A percentile compares a stretch with the other conserved stretches of the same genome.
phyloP scores from a whole-genome alignment of 2,329 filamentous ascomycete species.

The Aureobasidium sp. region DNA sequence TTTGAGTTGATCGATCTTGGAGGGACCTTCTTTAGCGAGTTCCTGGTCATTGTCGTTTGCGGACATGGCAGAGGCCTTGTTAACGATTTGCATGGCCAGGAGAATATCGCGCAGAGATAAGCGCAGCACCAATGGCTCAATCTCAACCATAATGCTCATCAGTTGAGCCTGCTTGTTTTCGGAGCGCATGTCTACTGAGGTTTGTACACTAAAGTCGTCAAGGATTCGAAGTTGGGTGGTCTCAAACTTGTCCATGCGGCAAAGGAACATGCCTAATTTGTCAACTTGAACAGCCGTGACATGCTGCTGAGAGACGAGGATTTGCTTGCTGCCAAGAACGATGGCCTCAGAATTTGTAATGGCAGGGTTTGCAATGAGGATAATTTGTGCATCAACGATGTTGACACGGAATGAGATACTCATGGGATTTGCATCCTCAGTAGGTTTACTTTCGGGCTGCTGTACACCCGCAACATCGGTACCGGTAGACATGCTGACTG shows the following conservation, averaged over 20 bases:
- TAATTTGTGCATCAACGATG: conserved; percentile 91
- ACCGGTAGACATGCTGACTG: conserved; percentile 34
- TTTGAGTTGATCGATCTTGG: conserved; percentile 49
- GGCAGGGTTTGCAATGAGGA: conserved; percentile 89
- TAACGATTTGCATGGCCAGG: conserved; percentile 84
- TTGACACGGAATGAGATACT: conserved; percentile 84
- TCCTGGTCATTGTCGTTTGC: conserved; percentile 43
- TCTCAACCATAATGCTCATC: conserved; percentile 75
- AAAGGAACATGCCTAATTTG: conserved; percentile 95
- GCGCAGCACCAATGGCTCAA: conserved; percentile 85
- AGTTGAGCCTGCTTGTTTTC: conserved; percentile 53
- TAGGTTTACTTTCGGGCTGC: conserved; percentile 25
- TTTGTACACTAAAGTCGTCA: conserved; percentile 89
- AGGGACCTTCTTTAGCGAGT: conserved; percentile 47
- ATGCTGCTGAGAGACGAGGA: conserved; percentile 88
- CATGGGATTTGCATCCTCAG: conserved; percentile 48
- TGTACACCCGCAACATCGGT: conserved; percentile 22
- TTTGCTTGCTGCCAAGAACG: conserved; percentile 87
- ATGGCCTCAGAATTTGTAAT: conserved; percentile 90
- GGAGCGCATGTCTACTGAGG: conserved; percentile 71
- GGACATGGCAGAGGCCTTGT: conserved; percentile 82
- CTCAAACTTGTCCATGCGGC: conserved; percentile 96
- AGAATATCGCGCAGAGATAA: conserved; percentile 91
- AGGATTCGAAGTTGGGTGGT: conserved; percentile 83
- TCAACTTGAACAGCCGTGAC: conserved; percentile 89